Percentiles rank a stretch among this genome's conserved stretches.
Conservation (phyloP, 2,329 filamentous ascomycete genomes). For the Cytospora leucostoma region DNA sequence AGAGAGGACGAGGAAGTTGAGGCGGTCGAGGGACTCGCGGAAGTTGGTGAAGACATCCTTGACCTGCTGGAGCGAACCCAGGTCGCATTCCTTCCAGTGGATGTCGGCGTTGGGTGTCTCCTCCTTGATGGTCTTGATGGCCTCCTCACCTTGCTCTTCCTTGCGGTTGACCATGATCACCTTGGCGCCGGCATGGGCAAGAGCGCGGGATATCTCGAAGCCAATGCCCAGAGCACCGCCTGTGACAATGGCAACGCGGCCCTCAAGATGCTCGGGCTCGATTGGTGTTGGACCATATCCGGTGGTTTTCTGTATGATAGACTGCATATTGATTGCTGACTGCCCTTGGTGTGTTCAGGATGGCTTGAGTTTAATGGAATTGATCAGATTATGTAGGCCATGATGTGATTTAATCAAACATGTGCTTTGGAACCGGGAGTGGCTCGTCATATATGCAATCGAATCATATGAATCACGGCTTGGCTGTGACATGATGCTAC, state of each 20-base stretch:
- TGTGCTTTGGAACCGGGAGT: no score
- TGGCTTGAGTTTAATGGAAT: no score
- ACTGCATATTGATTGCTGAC: constrained; percentile 38
- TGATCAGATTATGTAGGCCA: not conserved
- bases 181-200: constrained; percentile 38
- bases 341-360: no score
- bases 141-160: constrained; percentile 36
- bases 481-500: no score
- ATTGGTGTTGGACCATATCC: constrained; percentile 40
- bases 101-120: constrained; percentile 37
- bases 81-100: constrained; percentile 45
- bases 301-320: constrained; percentile 37
- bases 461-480: no score
- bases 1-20: constrained; percentile 46
- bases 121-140: constrained; percentile 35
- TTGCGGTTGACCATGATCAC: constrained; percentile 42
- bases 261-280: constrained; percentile 39
- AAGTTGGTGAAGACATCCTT: constrained; percentile 42
- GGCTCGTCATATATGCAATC: no score
- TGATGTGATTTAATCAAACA: not conserved
- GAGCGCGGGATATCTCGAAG: constrained; percentile 39
- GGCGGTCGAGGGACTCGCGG: constrained; percentile 38
- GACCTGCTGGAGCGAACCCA: constrained; percentile 42
- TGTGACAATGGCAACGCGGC: constrained; percentile 41
- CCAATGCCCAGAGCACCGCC: constrained; percentile 44